Evolutionary conservation across 345 rosid species (phyloP), one percentile per base, ranked within the genome.

Genomic region (Rhizophora mangle): DNA sequence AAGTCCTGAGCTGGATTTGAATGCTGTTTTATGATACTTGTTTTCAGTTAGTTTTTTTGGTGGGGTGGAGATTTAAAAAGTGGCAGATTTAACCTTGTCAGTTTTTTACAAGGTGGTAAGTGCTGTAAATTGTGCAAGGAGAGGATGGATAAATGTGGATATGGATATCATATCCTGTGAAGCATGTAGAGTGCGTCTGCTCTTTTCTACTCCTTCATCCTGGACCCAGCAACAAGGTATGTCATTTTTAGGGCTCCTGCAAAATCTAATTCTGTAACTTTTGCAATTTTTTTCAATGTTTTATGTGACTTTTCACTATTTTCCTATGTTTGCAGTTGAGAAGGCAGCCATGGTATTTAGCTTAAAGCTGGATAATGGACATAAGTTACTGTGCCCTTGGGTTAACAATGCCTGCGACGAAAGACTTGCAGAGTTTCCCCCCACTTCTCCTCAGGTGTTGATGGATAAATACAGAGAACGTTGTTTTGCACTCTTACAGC

Each of bases 121-220:
- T 76, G 97, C 98, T 78, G 88, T 87, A 70, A 90, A 92, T 77
- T 95, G 99, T 63, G 96, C 98, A 11, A 84, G 87, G 76, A 90
- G 90, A 82, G 97, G 98, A 62, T 95, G 99, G 99, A 79, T 89
- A 77, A 95, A 92, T 78, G 82, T 84, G 63, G 94, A 92, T 46
- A 73, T 78, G 68, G 99, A 95, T 83, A 80, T 74, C 65, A 82
- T 95, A 70, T 84, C 94, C 51, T 92, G 99, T 77, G 97, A 92
- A 84, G 84, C 91, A 63, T 92, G 99, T 76, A 96, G 92, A 80
- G 90, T 91, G 16, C 96, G 88, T 68, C 81, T 92, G 63, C 87
- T 83, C 34, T 88, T 95, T 66, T 80, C 99, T 61, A 85, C 92
- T 37, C 93, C 98, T 22, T 78, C 92, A 49, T 88, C 96, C 64